phyloP scores from a whole-genome alignment of 1,284 basidiomycete genomes.

The Trichosporon faecale region DNA sequence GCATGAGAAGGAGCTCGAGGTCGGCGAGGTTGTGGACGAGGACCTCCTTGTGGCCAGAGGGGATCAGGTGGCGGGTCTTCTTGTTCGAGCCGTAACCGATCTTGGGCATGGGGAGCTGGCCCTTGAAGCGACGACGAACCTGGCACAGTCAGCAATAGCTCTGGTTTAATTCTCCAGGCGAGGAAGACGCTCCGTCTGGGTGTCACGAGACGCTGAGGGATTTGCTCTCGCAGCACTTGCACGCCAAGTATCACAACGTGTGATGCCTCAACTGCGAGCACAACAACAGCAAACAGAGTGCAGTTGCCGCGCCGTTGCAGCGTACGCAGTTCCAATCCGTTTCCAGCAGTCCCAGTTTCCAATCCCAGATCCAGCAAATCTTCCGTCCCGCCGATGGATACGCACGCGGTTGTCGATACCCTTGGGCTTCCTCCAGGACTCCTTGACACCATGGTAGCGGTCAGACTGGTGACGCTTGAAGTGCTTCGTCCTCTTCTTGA shows the following conservation, averaged over 20 bases:
- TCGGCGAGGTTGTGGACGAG: constrained; percentile 87
- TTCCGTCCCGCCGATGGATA: constrained; percentile 16
- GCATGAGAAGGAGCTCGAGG: constrained; percentile 91
- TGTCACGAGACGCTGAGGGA: neutral
- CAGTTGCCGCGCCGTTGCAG: neutral
- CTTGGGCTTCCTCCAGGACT: constrained; percentile 97
- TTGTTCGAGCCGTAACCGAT: constrained; percentile 59
- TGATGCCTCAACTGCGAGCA: no score
- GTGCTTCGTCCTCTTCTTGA: constrained; percentile 92
- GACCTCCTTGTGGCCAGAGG: constrained; percentile 91
- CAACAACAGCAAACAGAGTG: no score
- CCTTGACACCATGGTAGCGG: constrained; percentile 91
- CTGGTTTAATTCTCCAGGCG: neutral
- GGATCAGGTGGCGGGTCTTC: constrained; percentile 86
- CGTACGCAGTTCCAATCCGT: neutral
- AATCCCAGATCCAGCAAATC: neutral
- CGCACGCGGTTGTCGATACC: constrained; percentile 81
- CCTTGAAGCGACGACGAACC: constrained; percentile 87
- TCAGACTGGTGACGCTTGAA: constrained; percentile 99
- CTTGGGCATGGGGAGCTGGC: constrained; percentile 92
- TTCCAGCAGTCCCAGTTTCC: neutral
- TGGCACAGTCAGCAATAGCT: constrained; percentile 26
- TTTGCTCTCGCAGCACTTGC: neutral
- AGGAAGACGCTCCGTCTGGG: neutral
- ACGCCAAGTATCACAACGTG: neutral